A percentile compares a stretch with the other conserved stretches of the same genome.
phyloP scores from a whole-genome alignment of 2,329 filamentous ascomycete species.

The Drechslerella coelobrocha region DNA sequence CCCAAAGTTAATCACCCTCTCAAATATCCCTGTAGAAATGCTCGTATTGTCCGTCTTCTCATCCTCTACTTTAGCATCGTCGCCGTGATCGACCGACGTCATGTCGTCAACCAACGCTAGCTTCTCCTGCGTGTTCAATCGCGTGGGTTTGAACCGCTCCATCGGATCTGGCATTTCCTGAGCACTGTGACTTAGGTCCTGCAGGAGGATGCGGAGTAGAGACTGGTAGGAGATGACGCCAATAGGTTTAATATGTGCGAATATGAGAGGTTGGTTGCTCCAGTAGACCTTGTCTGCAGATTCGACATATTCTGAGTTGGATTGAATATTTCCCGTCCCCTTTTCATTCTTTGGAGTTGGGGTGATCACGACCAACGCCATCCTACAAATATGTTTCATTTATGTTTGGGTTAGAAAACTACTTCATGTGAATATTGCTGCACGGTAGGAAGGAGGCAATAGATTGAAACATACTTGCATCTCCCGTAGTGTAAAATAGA shows the following conservation, averaged over 20 bases:
- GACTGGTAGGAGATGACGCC: slow-evolving; percentile 29
- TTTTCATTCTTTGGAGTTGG: slow-evolving; percentile 20
- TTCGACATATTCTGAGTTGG: slow-evolving; percentile 20
- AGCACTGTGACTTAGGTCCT: slow-evolving; percentile 18
- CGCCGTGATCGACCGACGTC: neutral
- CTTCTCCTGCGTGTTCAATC: slow-evolving; percentile 36
- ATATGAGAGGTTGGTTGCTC: slow-evolving; percentile 31
- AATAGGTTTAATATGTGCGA: slow-evolving; percentile 32
- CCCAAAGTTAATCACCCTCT: slow-evolving; percentile 16
- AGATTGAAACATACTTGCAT: slow-evolving; percentile 24
- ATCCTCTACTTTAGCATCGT: neutral
- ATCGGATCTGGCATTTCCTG: slow-evolving; percentile 31
- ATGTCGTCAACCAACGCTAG: slow-evolving; percentile 22
- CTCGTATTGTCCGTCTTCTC: slow-evolving; percentile 3
- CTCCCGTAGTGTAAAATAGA: slow-evolving; percentile 27
- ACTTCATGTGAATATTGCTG: too few species aligned
- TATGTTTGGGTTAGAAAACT: neutral
- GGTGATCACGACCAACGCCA: slow-evolving; percentile 41
- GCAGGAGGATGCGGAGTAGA: slow-evolving; percentile 16
- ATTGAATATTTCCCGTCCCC: slow-evolving; percentile 12
- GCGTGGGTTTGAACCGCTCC: slow-evolving; percentile 21
- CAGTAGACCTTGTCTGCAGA: slow-evolving; percentile 30
- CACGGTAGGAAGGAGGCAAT: too few species aligned
- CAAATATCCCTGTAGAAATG: slow-evolving; percentile 21
- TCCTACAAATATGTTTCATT: slow-evolving; percentile 8